Base-by-base conservation (phyloP, 495 filamentous ascomycete genomes). In the Ascodesmis nigricans region DNA sequence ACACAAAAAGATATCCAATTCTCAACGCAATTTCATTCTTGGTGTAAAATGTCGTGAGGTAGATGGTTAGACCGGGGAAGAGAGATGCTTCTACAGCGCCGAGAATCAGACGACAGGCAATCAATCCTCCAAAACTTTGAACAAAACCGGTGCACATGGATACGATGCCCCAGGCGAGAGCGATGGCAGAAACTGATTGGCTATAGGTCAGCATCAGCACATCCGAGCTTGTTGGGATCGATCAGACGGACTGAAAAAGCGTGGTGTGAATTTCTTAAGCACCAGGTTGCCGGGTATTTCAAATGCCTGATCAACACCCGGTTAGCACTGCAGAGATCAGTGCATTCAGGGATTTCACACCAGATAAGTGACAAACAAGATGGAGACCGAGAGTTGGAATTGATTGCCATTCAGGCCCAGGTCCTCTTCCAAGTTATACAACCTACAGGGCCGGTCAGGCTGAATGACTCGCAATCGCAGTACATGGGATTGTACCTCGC, bases 1-100 rank as follows among this genome's bases (percentile, higher is more conserved):
- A 74, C 34, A 75, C 73, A 50, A 83, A 83, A 3, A 83, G 60
- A 45, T 79, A 79, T 0, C 71, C 69, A 3, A 78, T 70, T 17
- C 78, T 66, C 21, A 80, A 58, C 5, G 75, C 77, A 14, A 80
- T 64, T 44, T 82, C 75, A 5, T 63, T 61, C 41, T 75, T 73
- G 29, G 65, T 71, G 48, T 81, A 82, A 54, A 80, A 78, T 33
- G 79, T 63, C 1, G 71, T 78, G 11, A 82, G 58, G 40, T 77
- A 77, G n/a, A 71, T 57, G 33, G 66, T 63, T 15, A 75, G 54
- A 1, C 71, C 69, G 0, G 78, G 78, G 44, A 83, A 79, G 5
- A 83, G 60, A 2, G 71, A 71, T 0, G 70, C 71, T 50, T 77
- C 73, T 22, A 67, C 63, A 1, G 55, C 58, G 2, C 73, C 73